Evolutionary conservation across 1,139 yeast species (phyloP).

Genomic region (Wickerhamiella pararugosa): DNA sequence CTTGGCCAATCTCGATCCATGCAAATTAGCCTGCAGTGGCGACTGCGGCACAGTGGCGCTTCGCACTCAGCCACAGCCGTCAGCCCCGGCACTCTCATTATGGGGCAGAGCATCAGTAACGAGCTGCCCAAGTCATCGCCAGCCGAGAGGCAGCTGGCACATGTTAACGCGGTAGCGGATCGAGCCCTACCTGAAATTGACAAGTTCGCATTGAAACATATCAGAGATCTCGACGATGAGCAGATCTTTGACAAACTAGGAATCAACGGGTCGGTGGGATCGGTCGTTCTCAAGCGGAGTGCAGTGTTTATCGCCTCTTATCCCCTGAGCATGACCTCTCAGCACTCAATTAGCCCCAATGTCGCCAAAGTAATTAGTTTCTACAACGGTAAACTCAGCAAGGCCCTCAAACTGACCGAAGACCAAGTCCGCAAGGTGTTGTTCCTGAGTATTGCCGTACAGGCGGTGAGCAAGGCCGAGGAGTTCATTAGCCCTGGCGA

Average conservation of each 20-base stretch:
- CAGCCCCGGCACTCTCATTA: not conserved
- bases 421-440: constrained; percentile 5
- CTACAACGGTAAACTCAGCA: constrained; percentile 10
- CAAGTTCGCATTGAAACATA: not conserved
- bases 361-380: constrained; percentile 9
- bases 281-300: constrained; percentile 11
- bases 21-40: too few species aligned
- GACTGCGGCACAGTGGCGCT: too few species aligned
- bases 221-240: not conserved
- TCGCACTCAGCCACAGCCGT: not conserved
- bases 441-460: constrained; percentile 8
- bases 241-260: constrained; percentile 9
- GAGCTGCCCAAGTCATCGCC: too few species aligned
- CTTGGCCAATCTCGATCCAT: too few species aligned
- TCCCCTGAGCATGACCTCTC: constrained; percentile 1
- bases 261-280: constrained; percentile 7
- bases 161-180: not conserved
- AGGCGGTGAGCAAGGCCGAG: not conserved
- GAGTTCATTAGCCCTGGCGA: constrained; percentile 1
- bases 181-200: constrained; percentile 2
- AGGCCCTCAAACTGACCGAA: constrained; percentile 2
- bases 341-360: not conserved
- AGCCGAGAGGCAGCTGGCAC: not conserved
- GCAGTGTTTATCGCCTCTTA: constrained; percentile 10
- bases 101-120: too few species aligned